Base-by-base conservation (phyloP, 306 rosid genomes). In the Lathyrus oleraceus region DNA sequence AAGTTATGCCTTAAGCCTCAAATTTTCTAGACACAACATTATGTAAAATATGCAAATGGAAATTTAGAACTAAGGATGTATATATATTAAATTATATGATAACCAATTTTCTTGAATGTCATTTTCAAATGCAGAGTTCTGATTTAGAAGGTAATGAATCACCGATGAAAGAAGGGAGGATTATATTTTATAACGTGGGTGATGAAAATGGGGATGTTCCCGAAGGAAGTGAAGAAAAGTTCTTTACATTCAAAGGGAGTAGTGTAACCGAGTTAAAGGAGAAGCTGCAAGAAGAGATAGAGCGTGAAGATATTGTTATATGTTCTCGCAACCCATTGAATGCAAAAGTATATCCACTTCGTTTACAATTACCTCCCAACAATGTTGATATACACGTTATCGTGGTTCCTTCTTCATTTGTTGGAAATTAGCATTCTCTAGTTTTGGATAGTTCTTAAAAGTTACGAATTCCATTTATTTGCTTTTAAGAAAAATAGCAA, bases 331-430 rank as follows among this genome's bases (percentile, higher is more conserved):
- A 87, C 61, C 96, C 88, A 1, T 78, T 92, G 39, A 89, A 72
- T 58, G 88, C 87, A 4, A 76, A 86, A 70, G 87, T 92, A 4
- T 81, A 74, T 70, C 95, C 96, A 7, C 87, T 89, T 40, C 90
- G 83, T 59, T 79, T 92, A 20, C 96, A 89, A 43, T 89, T 92
- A 69, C 98, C 98, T 19, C 98, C 98, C 2, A 86, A 92, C 86
- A 89, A 92, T 12, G 3, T 84, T 15, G 87, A 85, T 10, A 74
- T 89, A 86, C 90, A 87, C 7, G 76, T 92, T 3, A 75, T 92
- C 6, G 71, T 89, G 6, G 86, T 87, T 78, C 88, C 81, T 58
- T 73, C 88, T 4, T 67, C 76, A 0, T 62, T 75, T 1, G 0
- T 63, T 65, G 82, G 40, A 27, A 27, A 57, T 1, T 8, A 47